Evolutionary conservation across 2,329 filamentous ascomycete genomes (phyloP).

Genomic region (Thermomyces lanuginosus): DNA sequence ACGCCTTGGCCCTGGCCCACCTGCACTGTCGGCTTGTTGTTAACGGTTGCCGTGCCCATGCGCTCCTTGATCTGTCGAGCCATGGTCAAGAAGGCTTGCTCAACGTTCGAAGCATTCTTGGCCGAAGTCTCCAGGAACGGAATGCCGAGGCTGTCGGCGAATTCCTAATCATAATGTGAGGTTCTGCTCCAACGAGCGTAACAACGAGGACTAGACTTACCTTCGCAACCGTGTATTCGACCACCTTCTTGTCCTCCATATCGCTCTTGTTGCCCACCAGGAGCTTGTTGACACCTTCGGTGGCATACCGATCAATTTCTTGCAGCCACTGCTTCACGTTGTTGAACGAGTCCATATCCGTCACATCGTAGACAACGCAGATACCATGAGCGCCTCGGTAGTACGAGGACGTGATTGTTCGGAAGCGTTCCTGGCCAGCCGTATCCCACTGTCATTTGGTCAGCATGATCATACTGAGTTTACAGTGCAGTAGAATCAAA

Average conservation of each 20-base stretch:
- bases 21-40: slow-evolving; percentile 96
- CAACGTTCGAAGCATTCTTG: slow-evolving; percentile 98
- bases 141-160: slow-evolving; percentile 95
- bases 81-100: slow-evolving; percentile 99
- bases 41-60: slow-evolving; percentile 93
- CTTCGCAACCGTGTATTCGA: slow-evolving; percentile 99
- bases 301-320: slow-evolving; percentile 98
- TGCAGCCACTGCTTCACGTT: slow-evolving; percentile 99
- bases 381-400: slow-evolving; percentile 98
- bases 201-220: slow-evolving; percentile 36
- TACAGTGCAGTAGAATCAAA: background rate
- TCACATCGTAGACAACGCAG: slow-evolving; percentile 99
- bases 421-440: slow-evolving; percentile 96
- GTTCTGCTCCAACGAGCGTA: background rate
- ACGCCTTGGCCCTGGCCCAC: slow-evolving; percentile 91
- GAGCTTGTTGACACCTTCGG: slow-evolving; percentile 98
- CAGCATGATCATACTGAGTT: background rate
- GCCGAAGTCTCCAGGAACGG: slow-evolving; percentile 99
- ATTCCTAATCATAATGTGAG: slow-evolving; percentile 50
- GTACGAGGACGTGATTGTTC: slow-evolving; percentile 98
- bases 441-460: slow-evolving; percentile 70
- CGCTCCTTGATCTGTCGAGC: slow-evolving; percentile 99
- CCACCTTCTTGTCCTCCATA: slow-evolving; percentile 99
- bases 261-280: slow-evolving; percentile 99
- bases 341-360: slow-evolving; percentile 99